Base-by-base conservation (phyloP, 2,329 filamentous ascomycete species). In the Fusarium duplospermum region DNA sequence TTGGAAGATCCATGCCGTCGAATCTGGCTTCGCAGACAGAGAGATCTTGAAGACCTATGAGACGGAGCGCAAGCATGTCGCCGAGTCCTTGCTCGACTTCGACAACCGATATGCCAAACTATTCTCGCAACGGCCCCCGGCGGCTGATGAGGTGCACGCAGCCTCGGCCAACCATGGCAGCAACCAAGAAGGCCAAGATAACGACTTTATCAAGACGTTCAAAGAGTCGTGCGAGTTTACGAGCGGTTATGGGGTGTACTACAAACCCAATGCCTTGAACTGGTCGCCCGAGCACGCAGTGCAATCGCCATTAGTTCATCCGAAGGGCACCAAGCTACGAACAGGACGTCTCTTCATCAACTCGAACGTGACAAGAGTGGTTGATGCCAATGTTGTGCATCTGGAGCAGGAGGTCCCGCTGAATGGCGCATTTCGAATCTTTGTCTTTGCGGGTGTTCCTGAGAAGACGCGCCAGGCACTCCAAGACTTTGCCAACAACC, bases 1-100 rank as follows among this genome's bases (percentile, higher is more conserved):
- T 9, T 98, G 95, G 95, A 98, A 98, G 86, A 93, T 98, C 61
- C 95, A 98, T 80, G 91, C 93, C 38, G 96, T 98, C 11, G 95
- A 98, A 81, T 88, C 89, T 29, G 94, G 94, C 14, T 94, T 97
- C 75, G 94, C 94, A 1, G 85, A 91, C 33, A 92, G 93, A 70
- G 89, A 90, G 4, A 87, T 96, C 20, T 88, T 98, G 60, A 89
- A 91, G 71, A 96, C 95, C 0, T 98, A 98, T 81, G 94, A 98
- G 84, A 87, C 89, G 3, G 95, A 98, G 83, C 92, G 95, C 66
- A 95, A 94, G 81, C 88, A 93, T 66, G 92, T 97, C 47, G 96
- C 96, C 6, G 93, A 98, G 83, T 93, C 90, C 13, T 89, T 98
- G 1, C 87, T 98, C 14, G 88, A 93, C 80, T 98, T 98, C 79